Base-by-base conservation (phyloP, 2,329 filamentous ascomycete genomes). In the Fusarium drepaniforme region DNA sequence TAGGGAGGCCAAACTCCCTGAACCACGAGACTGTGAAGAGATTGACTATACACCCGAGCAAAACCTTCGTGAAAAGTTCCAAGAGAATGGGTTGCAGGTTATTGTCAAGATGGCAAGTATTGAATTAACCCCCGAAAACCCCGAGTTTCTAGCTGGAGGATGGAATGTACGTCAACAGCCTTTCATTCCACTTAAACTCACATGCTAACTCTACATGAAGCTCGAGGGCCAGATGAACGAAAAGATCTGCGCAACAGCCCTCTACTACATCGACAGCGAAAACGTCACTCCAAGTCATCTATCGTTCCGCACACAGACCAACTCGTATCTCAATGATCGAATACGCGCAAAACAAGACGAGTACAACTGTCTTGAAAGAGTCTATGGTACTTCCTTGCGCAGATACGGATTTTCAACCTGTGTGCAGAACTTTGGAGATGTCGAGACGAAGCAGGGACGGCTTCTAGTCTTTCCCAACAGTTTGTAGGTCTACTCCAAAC, bases 41-140 rank as follows among this genome's bases (percentile, higher is more conserved):
- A 23, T 42, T 4, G 13, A 23, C 33, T 67, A 67, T 8, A 5
- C 49, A 6, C 57, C 57, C 15, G 15, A 37, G 30, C n/a, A 63
- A 23, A 58, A 5, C 7, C n/a, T 67, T 2, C 40, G 25, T 1
- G n/a, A 53, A 6, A 63, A n/a, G 25, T 70, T 67, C n/a, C 37
- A 25, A 15, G 28, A 63, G 1, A 4, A 46, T 7, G 35, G 49
- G 0, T 8, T 68, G 18, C 35, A 68, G 28, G 46, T 68, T 18
- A 53, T 64, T 4, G 33, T 64, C 15, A 68, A 70, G 21, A 70
- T 70, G 58, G 64, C 40, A 3, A 70, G 64, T 15, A 70, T 68
- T 23, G 58, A 68, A 9, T 21, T 68, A 0, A 68, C 40, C 0
- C 64, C 64, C 3, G 64, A 70, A 3, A 68, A 63, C 3, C 40